phyloP scores from a whole-genome alignment of 169 alveolate genomes.

The Plasmodium reichenowi region DNA sequence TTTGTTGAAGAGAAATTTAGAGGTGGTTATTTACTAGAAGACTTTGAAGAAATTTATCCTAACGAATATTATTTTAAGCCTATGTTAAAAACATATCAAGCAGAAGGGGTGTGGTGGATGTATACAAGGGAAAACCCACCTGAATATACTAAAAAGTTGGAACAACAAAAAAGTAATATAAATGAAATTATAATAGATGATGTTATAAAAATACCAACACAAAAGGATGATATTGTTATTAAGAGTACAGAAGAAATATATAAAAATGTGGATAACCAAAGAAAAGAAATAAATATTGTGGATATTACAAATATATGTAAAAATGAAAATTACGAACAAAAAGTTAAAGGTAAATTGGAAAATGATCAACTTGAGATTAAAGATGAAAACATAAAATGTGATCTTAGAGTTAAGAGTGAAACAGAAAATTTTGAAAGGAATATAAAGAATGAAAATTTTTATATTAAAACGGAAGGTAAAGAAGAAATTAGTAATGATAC shows the following conservation, averaged over 20 bases:
- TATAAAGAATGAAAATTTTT: background rate
- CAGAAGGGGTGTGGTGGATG: constrained; percentile 77
- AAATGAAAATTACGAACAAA: background rate
- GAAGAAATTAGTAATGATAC: background rate
- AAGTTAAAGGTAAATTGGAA: background rate
- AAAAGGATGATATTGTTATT: background rate
- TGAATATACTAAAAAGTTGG: constrained; percentile 27
- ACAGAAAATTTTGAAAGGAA: background rate
- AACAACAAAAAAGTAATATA: background rate
- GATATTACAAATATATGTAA: background rate
- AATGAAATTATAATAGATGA: constrained; percentile 62
- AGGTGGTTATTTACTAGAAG: constrained; percentile 66
- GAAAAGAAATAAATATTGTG: background rate
- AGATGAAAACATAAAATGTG: background rate
- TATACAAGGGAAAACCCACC: constrained; percentile 69
- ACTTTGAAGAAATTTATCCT: constrained; percentile 66
- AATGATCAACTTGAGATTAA: background rate
- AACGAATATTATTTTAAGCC: constrained; percentile 51
- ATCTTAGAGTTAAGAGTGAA: background rate
- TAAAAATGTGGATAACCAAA: background rate
- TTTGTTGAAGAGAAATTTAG: constrained; percentile 65
- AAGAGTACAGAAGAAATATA: background rate
- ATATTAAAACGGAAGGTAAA: background rate
- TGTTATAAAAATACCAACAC: background rate
- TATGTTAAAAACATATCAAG: constrained; percentile 54